Base-by-base conservation (phyloP, 306 rosid species). In the Pachyrhizus erosus region DNA sequence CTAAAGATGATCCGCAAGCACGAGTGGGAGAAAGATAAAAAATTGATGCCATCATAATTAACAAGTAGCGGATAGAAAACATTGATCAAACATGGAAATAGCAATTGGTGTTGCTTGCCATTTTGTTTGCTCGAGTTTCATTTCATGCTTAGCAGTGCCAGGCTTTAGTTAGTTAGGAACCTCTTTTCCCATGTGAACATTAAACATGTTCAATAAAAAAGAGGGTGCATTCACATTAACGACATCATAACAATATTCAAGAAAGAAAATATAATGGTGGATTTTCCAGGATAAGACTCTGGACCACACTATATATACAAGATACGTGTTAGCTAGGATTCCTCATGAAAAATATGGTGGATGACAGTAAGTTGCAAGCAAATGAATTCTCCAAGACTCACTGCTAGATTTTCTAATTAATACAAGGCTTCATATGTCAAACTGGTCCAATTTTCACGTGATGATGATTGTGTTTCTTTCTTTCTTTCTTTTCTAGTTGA, bases 1-100 rank as follows among this genome's bases (percentile, higher is more conserved):
- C 80, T 64, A 71, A 76, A 76, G 73, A 64, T 45, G 71, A 81
- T 72, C 60, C 83, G 66, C 86, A 77, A 77, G 86, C 73, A 81
- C 66, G 83, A 72, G 67, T 64, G 76, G 75, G 78, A 42, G 69
- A 54, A 65, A 76, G 58, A 70, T 61, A 58, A 75, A 83, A 51
- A 52, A 54, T 24, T 65, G 26, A 77, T 61, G 80, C 13, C 12
- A 33, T 76, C 77, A 85, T 85, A 27, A 75, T 80, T 37, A 46
- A 34, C 27, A 37, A 39, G 5, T 17, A 39, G 2, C 8, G 18
- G 24, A 80, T 8, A 45, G 24, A 74, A 62, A 66, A 67, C 18
- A 64, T n/a, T 21, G 9, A 52, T 3, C 52, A 46, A 43, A 21
- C 14, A 55, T 54, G 20, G 20, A 46, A 46, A 46, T 3, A 49